phyloP scores from a whole-genome alignment of 129 eudicot genomes.

The Saussurea involucrata region DNA sequence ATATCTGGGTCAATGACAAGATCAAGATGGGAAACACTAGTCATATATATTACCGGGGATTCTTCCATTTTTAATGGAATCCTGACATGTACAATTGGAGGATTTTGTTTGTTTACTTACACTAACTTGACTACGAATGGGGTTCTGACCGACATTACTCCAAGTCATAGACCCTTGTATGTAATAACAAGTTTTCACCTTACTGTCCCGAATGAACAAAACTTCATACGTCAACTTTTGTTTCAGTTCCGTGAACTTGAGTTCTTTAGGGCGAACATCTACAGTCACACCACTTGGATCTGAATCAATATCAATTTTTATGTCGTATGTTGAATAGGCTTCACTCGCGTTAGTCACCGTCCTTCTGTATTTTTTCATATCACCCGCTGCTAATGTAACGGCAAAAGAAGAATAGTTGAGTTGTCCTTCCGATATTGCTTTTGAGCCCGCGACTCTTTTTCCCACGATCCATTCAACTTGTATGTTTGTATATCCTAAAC shows the following conservation, averaged over 20 bases:
- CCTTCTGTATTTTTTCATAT: slow-evolving; percentile 6
- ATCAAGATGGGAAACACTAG: too few relatives aligned
- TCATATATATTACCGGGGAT: too few relatives aligned
- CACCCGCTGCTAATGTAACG: slow-evolving; percentile 12
- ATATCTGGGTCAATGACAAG: too few relatives aligned
- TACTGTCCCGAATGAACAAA: background rate
- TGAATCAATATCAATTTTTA: background rate
- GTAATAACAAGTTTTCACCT: background rate
- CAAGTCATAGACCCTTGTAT: slow-evolving; percentile 23
- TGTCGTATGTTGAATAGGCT: slow-evolving; percentile 15
- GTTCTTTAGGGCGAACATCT: background rate
- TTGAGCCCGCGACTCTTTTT: slow-evolving; percentile 20
- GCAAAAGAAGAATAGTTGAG: slow-evolving; percentile 40
- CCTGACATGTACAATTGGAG: too few relatives aligned
- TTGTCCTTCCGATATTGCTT: slow-evolving; percentile 24
- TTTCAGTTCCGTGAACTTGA: slow-evolving; percentile 3
- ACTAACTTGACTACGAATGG: slow-evolving; percentile 21
- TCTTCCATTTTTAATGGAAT: too few relatives aligned
- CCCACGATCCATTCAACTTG: slow-evolving; percentile 24
- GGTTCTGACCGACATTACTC: slow-evolving; percentile 28
- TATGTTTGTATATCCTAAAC: slow-evolving; percentile 26
- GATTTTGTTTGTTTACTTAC: too few relatives aligned
- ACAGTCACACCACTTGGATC: slow-evolving; percentile 19
- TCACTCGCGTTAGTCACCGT: slow-evolving; percentile 30
- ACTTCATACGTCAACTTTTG: slow-evolving; percentile 18